These are phyloP conservation scores for Penicillium griseofulvum DNA, from an alignment of 2,329 filamentous ascomycete genomes.

Conservation along the genomic window DNA sequence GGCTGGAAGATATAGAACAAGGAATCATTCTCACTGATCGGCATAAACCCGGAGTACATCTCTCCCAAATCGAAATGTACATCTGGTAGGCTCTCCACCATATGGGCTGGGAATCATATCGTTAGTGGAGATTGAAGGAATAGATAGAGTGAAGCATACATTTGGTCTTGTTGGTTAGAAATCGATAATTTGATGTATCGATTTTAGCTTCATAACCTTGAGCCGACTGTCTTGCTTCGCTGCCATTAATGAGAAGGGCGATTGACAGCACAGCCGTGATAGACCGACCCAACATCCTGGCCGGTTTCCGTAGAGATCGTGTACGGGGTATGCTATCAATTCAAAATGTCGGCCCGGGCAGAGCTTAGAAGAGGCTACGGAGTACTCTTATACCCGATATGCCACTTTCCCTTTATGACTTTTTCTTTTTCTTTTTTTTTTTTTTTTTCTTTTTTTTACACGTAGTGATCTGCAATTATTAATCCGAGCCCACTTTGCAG, in stretches of 20 bases:
- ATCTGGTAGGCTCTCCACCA: slow-evolving; percentile 67
- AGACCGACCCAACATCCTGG: not conserved
- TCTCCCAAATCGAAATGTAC: slow-evolving; percentile 65
- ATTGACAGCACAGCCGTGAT: not conserved
- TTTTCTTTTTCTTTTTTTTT: too few relatives aligned
- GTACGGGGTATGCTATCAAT: not conserved
- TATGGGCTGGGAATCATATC: slow-evolving; percentile 47
- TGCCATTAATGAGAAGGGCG: not conserved
- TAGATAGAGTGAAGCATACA: slow-evolving; percentile 15
- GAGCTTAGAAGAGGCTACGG: too few relatives aligned
- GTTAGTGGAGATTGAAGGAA: not conserved
- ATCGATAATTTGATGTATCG: slow-evolving; percentile 21
- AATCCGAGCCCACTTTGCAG: too few relatives aligned
- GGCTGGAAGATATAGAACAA: slow-evolving; percentile 54
- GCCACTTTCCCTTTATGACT: not conserved
- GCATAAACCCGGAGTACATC: slow-evolving; percentile 51
- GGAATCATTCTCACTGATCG: slow-evolving; percentile 52
- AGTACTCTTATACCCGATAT: not conserved
- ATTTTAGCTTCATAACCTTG: not conserved
- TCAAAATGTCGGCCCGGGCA: not conserved
- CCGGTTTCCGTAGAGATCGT: not conserved
- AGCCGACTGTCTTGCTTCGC: not conserved
- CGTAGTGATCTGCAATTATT: too few relatives aligned
- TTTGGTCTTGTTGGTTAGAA: slow-evolving; percentile 26
- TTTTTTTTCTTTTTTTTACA: too few relatives aligned